Conservation (phyloP, 805 yeast genomes). For the Debaryomyces tyrocola region DNA sequence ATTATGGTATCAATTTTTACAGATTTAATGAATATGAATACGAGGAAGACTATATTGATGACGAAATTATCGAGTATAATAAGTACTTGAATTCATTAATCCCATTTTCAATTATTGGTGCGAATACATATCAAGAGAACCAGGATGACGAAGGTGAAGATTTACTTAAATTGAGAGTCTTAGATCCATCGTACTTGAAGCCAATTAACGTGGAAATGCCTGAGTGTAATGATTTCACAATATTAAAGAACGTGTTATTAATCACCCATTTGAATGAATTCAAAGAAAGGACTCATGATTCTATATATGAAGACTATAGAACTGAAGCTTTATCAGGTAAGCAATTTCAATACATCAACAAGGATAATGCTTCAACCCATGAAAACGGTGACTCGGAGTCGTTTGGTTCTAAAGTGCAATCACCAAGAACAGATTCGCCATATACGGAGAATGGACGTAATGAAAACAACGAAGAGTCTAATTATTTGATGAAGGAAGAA, state of each 20-base stretch:
- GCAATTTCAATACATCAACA: slow-evolving; percentile 36
- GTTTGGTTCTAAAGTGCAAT: slow-evolving; percentile 2
- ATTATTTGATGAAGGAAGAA: slow-evolving; percentile 70
- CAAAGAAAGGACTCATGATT: slow-evolving; percentile 85
- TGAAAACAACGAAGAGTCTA: slow-evolving; percentile 8
- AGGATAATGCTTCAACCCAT: slow-evolving; percentile 1
- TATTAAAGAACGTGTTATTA: slow-evolving; percentile 74
- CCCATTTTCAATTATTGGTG: slow-evolving; percentile 71
- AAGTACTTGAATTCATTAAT: slow-evolving; percentile 60
- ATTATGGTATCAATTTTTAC: slow-evolving; percentile 69
- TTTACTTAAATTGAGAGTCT: slow-evolving; percentile 52
- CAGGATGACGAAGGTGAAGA: slow-evolving; percentile 33
- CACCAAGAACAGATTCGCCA: slow-evolving; percentile 3
- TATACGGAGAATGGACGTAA: background rate
- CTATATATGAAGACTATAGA: slow-evolving; percentile 85
- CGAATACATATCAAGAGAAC: slow-evolving; percentile 56
- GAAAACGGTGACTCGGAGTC: slow-evolving; percentile 10
- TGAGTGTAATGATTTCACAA: slow-evolving; percentile 75
- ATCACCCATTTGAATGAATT: slow-evolving; percentile 85
- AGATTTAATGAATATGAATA: slow-evolving; percentile 65
- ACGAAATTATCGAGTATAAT: slow-evolving; percentile 65
- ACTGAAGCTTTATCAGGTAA: slow-evolving; percentile 79
- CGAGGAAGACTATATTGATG: slow-evolving; percentile 51
- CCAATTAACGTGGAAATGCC: slow-evolving; percentile 67
- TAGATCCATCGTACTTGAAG: slow-evolving; percentile 48